phyloP scores from a whole-genome alignment of 139 green algal species.

The Coelastrella sp. region DNA sequence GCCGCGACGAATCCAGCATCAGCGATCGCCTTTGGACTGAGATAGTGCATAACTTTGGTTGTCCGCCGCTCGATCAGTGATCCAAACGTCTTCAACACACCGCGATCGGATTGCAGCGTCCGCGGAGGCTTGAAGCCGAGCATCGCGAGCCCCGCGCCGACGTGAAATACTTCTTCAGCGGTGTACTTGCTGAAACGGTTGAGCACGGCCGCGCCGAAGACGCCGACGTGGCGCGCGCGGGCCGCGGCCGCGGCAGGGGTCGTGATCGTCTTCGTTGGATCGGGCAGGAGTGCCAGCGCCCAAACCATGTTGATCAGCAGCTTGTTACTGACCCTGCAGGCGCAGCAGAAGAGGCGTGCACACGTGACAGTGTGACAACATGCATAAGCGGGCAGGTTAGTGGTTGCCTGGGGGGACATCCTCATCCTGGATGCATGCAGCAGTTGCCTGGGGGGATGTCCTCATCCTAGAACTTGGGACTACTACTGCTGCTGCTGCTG shows the following conservation, averaged over 20 bases:
- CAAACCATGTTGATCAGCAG: slow-evolving; percentile 23
- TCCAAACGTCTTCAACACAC: not conserved
- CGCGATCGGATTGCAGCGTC: not conserved
- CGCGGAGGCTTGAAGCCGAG: slow-evolving; percentile 5
- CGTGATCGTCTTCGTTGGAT: not conserved
- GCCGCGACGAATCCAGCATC: slow-evolving; percentile 33
- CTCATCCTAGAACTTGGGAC: no score
- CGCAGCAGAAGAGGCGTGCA: not conserved
- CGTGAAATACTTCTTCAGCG: slow-evolving; percentile 26
- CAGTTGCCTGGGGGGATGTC: no score
- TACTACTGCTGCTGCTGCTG: no score
- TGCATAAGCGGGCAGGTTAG: not conserved
- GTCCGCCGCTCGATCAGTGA: not conserved
- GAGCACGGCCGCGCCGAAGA: slow-evolving; percentile 8
- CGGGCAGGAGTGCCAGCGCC: slow-evolving; percentile 20
- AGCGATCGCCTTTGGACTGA: slow-evolving; percentile 4
- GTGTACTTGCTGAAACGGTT: not conserved
- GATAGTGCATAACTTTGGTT: slow-evolving; percentile 19
- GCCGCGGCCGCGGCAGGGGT: not conserved
- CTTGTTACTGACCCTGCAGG: slow-evolving; percentile 29
- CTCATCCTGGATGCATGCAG: no score
- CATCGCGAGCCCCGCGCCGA: slow-evolving; percentile 7
- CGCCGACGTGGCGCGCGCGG: slow-evolving; percentile 11
- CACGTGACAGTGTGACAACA: not conserved
- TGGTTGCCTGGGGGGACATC: no score